These are phyloP conservation scores for Rhizophagus sp. DNA, from an alignment of 192 early-diverging fungal species.

Conservation along the genomic window DNA sequence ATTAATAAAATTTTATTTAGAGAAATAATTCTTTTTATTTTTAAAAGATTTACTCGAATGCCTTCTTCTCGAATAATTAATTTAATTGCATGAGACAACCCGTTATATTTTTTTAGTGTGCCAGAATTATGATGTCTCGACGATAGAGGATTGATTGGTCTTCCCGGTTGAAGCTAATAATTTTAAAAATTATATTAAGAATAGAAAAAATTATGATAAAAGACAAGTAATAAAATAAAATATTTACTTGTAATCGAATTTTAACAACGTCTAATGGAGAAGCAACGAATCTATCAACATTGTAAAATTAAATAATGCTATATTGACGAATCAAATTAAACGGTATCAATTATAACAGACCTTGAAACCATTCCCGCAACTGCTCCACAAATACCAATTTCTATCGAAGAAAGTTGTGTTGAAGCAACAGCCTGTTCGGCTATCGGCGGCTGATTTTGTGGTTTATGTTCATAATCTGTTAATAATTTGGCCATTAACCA, in stretches of 20 bases:
- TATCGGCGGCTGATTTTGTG: not conserved
- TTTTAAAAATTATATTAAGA: not conserved
- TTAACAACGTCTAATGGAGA: slow-evolving; percentile 96
- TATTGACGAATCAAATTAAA: not conserved
- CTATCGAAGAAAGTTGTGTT: slow-evolving; percentile 11
- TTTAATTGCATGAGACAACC: slow-evolving; percentile 63
- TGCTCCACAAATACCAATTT: slow-evolving; percentile 17
- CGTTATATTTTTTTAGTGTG: slow-evolving; percentile 52
- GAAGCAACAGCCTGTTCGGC: not conserved
- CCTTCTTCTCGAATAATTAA: slow-evolving; percentile 84
- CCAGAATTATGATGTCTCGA: slow-evolving; percentile 6
- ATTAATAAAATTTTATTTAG: not conserved
- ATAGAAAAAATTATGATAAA: not conserved
- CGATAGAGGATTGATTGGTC: not conserved
- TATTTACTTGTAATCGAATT: slow-evolving; percentile 70
- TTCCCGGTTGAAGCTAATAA: slow-evolving; percentile 37
- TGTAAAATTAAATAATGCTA: not conserved
- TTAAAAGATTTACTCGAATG: slow-evolving; percentile 52
- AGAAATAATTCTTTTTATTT: not conserved
- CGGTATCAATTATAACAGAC: not conserved
- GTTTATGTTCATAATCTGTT: not conserved
- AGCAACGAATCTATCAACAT: slow-evolving; percentile 64
- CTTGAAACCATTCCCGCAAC: slow-evolving; percentile 22
- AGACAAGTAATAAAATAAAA: not conserved
- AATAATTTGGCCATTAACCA: not conserved